Base-by-base conservation (phyloP, 176 grass and related monocot species). In the Ensete ventricosum region DNA sequence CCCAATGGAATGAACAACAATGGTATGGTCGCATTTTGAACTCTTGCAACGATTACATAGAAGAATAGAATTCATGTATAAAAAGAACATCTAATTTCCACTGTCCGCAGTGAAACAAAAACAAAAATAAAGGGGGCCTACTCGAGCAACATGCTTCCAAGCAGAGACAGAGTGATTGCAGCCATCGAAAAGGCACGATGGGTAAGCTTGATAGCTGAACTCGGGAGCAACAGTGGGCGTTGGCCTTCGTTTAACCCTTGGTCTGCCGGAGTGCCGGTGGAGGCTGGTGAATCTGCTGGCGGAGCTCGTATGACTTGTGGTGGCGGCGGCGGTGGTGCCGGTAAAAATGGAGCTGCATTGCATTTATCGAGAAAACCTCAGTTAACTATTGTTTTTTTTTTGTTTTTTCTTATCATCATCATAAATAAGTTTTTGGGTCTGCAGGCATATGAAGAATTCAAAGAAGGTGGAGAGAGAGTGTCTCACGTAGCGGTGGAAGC, bases 401-500 rank as follows among this genome's bases (percentile, higher is more conserved):
- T 23, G 0, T 27, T 27, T 27, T 27, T 27, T 27, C n/a, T n/a
- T 1, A 2, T 23, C 22, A 27, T 29, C 27, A 29, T 43, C 34
- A 43, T 43, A 43, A 43, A 43, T 43, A 43, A 43, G 34, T 43
- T 43, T 43, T 43, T 43, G 0, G 34, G 34, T 43, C 4, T 43
- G 34, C 3, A 43, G 4, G 34, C 4, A 43, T 43, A 6, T 6
- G 34, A 43, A 43, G 34, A 43, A 43, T 23, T 23, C 22, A 23
- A 23, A 23, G 22, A 63, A 9, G 21, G 34, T 11, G 48, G 49
- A 13, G 11, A 14, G 57, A 25, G 24, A 25, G 24, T 1, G 75
- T 65, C 85, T 90, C 92, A 97, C 90, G 60, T 1, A 93, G 73
- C 9, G 83, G 87, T 12, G 89, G 74, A 43, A 83, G 12, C 19